These are phyloP conservation scores for Erysimum cheiranthoides DNA, from an alignment of 345 rosid genomes.

Conservation along the genomic window DNA sequence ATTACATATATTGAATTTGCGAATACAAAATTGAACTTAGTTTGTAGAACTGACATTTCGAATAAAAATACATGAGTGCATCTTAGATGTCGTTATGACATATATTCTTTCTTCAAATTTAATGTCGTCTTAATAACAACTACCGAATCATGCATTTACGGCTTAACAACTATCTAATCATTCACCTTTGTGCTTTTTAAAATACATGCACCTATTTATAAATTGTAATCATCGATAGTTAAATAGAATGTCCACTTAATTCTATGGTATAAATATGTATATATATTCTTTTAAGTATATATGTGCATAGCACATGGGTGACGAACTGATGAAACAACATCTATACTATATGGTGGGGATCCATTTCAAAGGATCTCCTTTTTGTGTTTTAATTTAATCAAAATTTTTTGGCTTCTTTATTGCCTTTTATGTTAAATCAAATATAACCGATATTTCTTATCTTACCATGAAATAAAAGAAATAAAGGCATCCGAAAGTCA, in stretches of 20 bases:
- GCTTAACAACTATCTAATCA: conserved; percentile 38
- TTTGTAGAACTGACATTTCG: conserved; percentile 2
- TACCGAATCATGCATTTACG: conserved; percentile 25
- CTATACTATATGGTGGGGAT: conserved; percentile 28
- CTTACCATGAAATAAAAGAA: conserved; percentile 34
- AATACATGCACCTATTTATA: conserved; percentile 22
- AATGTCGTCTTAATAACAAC: conserved; percentile 3
- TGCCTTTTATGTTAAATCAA: conserved; percentile 14
- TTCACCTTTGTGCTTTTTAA: conserved; percentile 26
- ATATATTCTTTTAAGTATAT: neutral
- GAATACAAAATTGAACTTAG: neutral
- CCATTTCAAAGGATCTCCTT: conserved; percentile 32
- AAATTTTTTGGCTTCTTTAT: conserved; percentile 3
- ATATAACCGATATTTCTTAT: conserved; percentile 36
- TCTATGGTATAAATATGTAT: neutral
- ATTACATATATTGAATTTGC: neutral
- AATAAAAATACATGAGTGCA: neutral
- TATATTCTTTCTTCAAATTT: neutral
- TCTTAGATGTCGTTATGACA: conserved; percentile 33
- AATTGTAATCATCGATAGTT: neutral
- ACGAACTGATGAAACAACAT: conserved; percentile 35
- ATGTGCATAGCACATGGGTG: conserved; percentile 45
- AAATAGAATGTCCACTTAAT: conserved; percentile 27
- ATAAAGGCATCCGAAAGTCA: conserved; percentile 34
- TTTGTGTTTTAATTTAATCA: conserved; percentile 29